phyloP scores from a whole-genome alignment of 192 early-diverging fungal genomes.

The Rhizophagus sp. region DNA sequence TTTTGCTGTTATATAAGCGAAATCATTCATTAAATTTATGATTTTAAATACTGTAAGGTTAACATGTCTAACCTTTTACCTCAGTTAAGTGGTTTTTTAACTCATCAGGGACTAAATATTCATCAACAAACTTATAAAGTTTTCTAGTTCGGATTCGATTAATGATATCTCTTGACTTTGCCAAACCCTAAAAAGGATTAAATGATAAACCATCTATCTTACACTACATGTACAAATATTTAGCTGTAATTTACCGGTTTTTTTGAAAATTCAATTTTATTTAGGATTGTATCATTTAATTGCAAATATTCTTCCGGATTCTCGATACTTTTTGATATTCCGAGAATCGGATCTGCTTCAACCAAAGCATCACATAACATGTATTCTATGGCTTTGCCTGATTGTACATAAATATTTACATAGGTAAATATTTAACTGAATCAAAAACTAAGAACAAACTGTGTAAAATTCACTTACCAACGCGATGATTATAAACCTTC shows the following conservation, averaged over 20 bases:
- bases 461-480: conserved; percentile 51
- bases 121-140: conserved; percentile 87
- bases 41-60: conserved; percentile 2
- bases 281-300: conserved; percentile 84
- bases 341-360: conserved; percentile 72
- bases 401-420: background rate
- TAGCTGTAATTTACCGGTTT: conserved; percentile 16
- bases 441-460: conserved; percentile 5
- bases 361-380: conserved; percentile 91
- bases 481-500: conserved; percentile 86
- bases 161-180: conserved; percentile 67
- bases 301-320: conserved; percentile 66
- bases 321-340: conserved; percentile 62
- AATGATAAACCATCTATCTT: background rate
- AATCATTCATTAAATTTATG: background rate
- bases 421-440: background rate
- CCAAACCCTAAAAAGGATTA: conserved; percentile 45
- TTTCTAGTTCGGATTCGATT: conserved; percentile 76
- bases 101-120: conserved; percentile 63
- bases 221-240: background rate
- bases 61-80: conserved; percentile 34
- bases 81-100: conserved; percentile 41
- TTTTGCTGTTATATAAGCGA: conserved; percentile 33
- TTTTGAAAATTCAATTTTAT: conserved; percentile 64
- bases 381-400: conserved; percentile 72